Conservation (phyloP, 139 green algal species). For the Zygnema cylindricum region DNA sequence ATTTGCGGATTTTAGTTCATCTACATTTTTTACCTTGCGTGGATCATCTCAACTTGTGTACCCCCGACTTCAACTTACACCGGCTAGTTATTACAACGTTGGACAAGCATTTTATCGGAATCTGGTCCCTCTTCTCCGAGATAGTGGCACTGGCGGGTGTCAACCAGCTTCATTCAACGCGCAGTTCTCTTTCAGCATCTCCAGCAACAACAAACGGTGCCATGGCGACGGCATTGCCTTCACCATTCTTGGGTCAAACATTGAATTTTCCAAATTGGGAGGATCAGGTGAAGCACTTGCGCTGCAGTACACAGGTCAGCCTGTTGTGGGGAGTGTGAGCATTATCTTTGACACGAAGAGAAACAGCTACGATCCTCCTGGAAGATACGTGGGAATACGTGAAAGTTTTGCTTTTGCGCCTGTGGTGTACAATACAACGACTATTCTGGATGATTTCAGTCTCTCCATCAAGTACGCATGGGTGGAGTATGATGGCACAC, state of each 20-base stretch:
- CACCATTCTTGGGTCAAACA: not conserved
- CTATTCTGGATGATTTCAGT: not conserved
- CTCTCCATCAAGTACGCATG: not conserved
- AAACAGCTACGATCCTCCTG: not conserved
- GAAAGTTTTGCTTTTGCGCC: not conserved
- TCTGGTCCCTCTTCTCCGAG: not conserved
- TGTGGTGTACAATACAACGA: not conserved
- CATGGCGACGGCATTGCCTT: not conserved
- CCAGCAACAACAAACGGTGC: not conserved
- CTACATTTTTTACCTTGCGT: too few species aligned
- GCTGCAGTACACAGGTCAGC: not conserved
- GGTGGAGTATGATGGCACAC: not conserved
- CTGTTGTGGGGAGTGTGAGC: not conserved
- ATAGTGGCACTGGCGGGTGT: not conserved
- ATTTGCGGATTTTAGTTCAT: too few species aligned
- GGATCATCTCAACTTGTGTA: not conserved
- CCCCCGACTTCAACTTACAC: not conserved
- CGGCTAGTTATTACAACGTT: not conserved
- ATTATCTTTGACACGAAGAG: not conserved
- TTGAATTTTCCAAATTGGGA: not conserved
- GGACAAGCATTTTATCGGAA: not conserved
- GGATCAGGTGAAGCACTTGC: not conserved
- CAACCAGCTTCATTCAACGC: not conserved
- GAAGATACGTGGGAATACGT: not conserved
- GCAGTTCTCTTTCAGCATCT: not conserved